Evolutionary conservation across 306 rosid species (phyloP).

Genomic region (Arachis hypogaea): DNA sequence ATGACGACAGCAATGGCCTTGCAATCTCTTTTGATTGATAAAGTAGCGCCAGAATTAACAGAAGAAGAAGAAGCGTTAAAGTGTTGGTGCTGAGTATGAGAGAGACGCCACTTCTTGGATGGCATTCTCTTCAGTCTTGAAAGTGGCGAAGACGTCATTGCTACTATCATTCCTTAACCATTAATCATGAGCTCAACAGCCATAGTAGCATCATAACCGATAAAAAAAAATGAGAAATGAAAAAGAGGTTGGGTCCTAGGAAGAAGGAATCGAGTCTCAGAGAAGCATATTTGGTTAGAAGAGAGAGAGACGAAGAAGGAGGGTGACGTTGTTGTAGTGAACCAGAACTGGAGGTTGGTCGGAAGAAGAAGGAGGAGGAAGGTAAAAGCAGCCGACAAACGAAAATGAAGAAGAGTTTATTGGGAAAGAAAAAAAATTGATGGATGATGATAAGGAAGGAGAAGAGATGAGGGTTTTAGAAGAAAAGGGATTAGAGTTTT

Average conservation of each 20-base stretch:
- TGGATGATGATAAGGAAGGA: too few species aligned
- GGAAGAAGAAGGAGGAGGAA: too few species aligned
- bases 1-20: constrained; percentile 70
- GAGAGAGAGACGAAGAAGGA: too few species aligned
- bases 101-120: constrained; percentile 74
- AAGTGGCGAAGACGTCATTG: constrained; percentile 14
- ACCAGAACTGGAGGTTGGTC: too few species aligned
- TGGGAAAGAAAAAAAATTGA: too few species aligned
- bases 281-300: too few species aligned
- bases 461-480: too few species aligned
- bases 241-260: background rate
- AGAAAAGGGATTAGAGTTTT: too few species aligned
- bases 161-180: constrained; percentile 6
- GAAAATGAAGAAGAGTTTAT: too few species aligned
- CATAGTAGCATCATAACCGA: constrained; percentile 49
- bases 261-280: too few species aligned
- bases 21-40: constrained; percentile 54
- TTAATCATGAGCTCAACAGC: constrained; percentile 69
- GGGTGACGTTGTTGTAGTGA: too few species aligned
- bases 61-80: background rate
- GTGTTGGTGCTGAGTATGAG: constrained; percentile 41
- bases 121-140: constrained; percentile 57
- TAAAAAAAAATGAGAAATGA: background rate
- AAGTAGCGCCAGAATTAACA: constrained; percentile 7
- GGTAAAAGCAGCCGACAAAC: too few species aligned